Evolutionary conservation across 2,329 filamentous ascomycete species (phyloP), one percentile per base, ranked within the genome.

Genomic region (Dichotomopilus funicola): DNA sequence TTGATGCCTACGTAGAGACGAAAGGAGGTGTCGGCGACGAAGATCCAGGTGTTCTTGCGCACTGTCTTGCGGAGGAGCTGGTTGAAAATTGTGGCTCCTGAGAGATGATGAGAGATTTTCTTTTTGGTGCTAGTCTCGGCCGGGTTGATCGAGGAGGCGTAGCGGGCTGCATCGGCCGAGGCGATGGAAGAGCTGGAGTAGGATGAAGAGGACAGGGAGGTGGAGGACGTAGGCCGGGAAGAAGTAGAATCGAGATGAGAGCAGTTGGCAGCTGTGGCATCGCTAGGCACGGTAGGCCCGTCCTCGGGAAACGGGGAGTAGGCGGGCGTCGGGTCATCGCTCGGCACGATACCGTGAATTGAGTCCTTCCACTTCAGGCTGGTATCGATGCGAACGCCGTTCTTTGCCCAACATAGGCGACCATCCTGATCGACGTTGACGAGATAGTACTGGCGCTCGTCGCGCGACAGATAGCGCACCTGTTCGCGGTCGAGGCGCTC

Each of bases 1-100:
- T 96, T 96, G 74, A 96, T 94, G 48, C 91, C 91, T 37, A 96
- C 83, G 68, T 95, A 96, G 0, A 96, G 76, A 0, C 88, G 83
- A 68, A 91, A 94, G 1, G 82, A 86, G 1, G 89, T 92, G 70
- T 96, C 91, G 31, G 88, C 87, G 6, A 91, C 91, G 65, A 95
- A 96, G 61, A 96, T 95, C 91, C 91, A 96, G 4, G 88, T 94
- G 65, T 92, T 91, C 60, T 90, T 90, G 69, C 85, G 88, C 41
- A 91, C 87, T 0, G 87, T 85, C 61, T 89, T 87, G 58, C 88
- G 82, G 12, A 94, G 77, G 5, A 95, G 76, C 60, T 88, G 87
- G 69, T 94, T 89, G 68, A 92, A 81, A 3, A 95, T 78, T 0
- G 86, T 85, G 0, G 86, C 82, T 6, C 85, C 81, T 5, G 80